Evolutionary conservation across 257 asterid species (phyloP), one percentile per base, ranked within the genome.

Genomic region (Penstemon davidsonii): DNA sequence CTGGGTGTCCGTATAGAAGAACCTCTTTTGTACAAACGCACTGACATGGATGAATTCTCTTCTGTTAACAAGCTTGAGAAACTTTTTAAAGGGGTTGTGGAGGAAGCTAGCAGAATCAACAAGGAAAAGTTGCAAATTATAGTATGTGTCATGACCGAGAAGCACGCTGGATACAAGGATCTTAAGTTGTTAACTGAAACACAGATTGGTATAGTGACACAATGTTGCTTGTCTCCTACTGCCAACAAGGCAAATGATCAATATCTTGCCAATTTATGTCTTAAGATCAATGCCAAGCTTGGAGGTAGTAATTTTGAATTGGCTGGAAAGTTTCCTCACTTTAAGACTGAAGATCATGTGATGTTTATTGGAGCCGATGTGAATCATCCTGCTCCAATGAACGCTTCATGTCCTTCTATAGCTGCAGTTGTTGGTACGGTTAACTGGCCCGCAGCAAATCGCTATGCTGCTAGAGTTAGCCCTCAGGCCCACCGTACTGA

Each of bases 311-410:
- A 88, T 55, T 79, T 82, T 9, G 95, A 86, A 57, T 81, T 88
- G 0, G 40, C 2, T 37, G 84, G 72, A 13, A 63, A 72, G 65
- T 81, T 85, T 47, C 83, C 87, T 8, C 78, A 69, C 62, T 87
- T 83, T n/a, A 25, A n/a, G 3, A 25, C 36, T 5, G 69, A 33
- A 39, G 96, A 86, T 12, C 81, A 72, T 60, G 91, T 91, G 41
- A 91, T 91, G 89, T 88, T 91, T n/a, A 83, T 91, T 38, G 97
- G 96, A 49, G 96, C 96, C 3, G 96, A 91, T 76, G 97, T 91
- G 45, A 91, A 88, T 64, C 96, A 91, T 71, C 97, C 97, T 3
- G 83, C 80, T 0, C 75, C 84, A 0, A 25, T 12, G 53, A 80
- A 91, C 68, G n/a, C 9, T 9, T 70, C 82, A 0, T 76, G 86